Base-by-base conservation (phyloP, 306 rosid species). In the Pyrus communis region DNA sequence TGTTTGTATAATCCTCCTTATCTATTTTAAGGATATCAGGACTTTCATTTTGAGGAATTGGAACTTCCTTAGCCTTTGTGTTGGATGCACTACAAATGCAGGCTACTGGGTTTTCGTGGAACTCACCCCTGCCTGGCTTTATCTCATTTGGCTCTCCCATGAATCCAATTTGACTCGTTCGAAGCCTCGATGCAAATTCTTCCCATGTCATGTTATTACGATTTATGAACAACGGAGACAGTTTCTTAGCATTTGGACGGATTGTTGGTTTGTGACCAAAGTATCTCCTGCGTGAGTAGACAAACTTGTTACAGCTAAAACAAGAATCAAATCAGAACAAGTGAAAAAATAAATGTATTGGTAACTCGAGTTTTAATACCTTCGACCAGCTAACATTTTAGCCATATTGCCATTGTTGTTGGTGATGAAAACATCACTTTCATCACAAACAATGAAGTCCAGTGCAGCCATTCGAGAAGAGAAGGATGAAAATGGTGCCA, bases 361-460 rank as follows among this genome's bases (percentile, higher is more conserved):
- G 25, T 73, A 31, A 42, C 45, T 68, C 9, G 0, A 43, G 10
- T 49, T 22, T 75, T 23, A 9, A 65, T 82, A 89, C 98, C 98
- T 94, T 71, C 96, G 80, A 75, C 98, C 98, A 27, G 98, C 97
- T 77, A 94, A 82, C 59, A 94, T 94, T 86, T 83, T 90, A 22
- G 98, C 98, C 98, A 94, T 94, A 78, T 94, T 94, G 11, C 98
- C 98, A n/a, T 94, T 94, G 86, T 94, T 94, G 82, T 94, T 94
- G 58, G 97, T 79, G 78, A 88, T 88, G 27, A 94, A 92, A 76
- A 94, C 97, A 64, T 89, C 91, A 58, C 98, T 94, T 76, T 88
- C 89, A 61, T 91, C 97, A 21, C 91, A 90, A 64, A 91, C 97
- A 40, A 84, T 77, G 76, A 77, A 94, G 73, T 94, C 98, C 18